Percentiles rank a stretch among this genome's conserved stretches.
phyloP scores from a whole-genome alignment of 2,329 filamentous ascomycete genomes.

The Neophaeococcomyces aloes region DNA sequence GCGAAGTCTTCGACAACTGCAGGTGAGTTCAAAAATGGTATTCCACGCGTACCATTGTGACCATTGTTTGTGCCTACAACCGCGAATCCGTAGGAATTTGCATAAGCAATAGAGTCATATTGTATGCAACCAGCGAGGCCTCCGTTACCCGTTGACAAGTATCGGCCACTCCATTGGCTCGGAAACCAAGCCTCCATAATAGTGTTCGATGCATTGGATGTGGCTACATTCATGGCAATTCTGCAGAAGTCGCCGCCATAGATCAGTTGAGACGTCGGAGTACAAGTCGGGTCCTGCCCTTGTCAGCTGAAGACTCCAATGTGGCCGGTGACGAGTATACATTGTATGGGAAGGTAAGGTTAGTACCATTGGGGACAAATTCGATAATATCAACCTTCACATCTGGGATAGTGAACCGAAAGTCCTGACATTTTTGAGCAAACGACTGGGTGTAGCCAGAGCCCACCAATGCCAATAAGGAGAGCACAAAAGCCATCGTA shows the following conservation, averaged over 20 bases:
- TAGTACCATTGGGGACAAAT: constrained; percentile 30
- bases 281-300: constrained; percentile 26
- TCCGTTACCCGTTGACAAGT: constrained; percentile 41
- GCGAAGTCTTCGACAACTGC: constrained; percentile 41
- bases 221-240: constrained; percentile 33
- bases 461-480: not conserved
- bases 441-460: not conserved
- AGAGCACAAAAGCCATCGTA: not conserved
- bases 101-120: constrained; percentile 37
- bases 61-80: constrained; percentile 41
- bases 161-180: constrained; percentile 36
- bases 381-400: constrained; percentile 13
- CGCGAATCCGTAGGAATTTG: constrained; percentile 34
- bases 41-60: constrained; percentile 39
- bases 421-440: constrained; percentile 1
- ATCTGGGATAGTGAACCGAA: not conserved
- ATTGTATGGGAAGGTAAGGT: constrained; percentile 29
- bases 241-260: constrained; percentile 31
- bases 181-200: constrained; percentile 41
- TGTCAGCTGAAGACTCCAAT: not conserved
- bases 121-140: constrained; percentile 40
- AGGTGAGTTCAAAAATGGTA: constrained; percentile 36
- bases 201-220: constrained; percentile 36
- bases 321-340: not conserved
- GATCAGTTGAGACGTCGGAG: constrained; percentile 27